Base-by-base conservation (phyloP, 768 basidiomycete species). In the Podaxis mareebaensis region DNA sequence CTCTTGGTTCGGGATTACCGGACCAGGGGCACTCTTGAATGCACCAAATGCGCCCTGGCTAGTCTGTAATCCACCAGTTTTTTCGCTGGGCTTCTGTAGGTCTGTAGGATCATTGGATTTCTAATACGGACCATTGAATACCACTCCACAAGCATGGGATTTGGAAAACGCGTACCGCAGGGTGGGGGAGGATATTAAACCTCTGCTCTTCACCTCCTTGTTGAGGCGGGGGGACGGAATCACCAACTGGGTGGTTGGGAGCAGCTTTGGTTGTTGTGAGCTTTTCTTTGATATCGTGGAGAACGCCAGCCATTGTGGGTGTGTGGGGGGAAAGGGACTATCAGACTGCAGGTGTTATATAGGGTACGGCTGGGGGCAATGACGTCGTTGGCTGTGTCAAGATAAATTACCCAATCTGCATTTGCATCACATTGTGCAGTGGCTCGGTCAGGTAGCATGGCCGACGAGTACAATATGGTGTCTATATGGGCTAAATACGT, bases 41-140 rank as follows among this genome's bases (percentile, higher is more conserved):
- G 82, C 82, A 24, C 73, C 67, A 44, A 78, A 65, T 17, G 77
- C 77, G 0, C 79, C 78, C 33, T 60, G 48, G 12, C 58, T 44
- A 56, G 80, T 78, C 56, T 69, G 69, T 62, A 83, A 65, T 12
- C 76, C 76, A 8, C 73, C 71, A 8, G 75, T 77, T 3, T 75
- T 75, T 24, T 76, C 73, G 12, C 73, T 70, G 1, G 72, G 65
- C 58, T 77, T 76, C 84, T 10, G 78, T 76, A 30, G 84, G 84
- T 88, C 86, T 1, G 78, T 77, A 13, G 87, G 87, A 67, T 89
- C 77, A 65, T 89, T 88, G 4, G 83, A 76, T 76, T 81, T 86
- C 87, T 89, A 63, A 13, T 8, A 46, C 8, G 10, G 6, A 65
- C 58, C 48, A 33, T 33, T 46, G 52, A 38, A 5, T 2, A 52